Evolutionary conservation across 2,329 filamentous ascomycete genomes (phyloP).

Genomic region (Phyllosticta citrichinensis): DNA sequence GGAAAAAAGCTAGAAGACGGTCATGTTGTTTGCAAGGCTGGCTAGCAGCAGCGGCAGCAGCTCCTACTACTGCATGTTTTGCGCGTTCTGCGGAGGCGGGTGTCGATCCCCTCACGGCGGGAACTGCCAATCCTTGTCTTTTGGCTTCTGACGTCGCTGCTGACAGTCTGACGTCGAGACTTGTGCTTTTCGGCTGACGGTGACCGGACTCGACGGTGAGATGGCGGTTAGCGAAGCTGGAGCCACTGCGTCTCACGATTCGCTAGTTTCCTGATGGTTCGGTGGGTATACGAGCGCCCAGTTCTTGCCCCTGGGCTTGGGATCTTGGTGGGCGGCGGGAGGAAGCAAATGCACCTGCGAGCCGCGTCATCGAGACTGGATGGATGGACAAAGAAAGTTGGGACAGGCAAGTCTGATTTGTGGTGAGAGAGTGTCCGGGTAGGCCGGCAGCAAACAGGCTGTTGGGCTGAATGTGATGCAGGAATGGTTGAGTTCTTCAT

Average conservation of each 20-base stretch:
- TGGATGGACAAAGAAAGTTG: neutral
- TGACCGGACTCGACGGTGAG: neutral
- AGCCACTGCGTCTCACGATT: neutral
- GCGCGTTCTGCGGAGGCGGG: neutral
- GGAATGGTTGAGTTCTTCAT: neutral
- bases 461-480: neutral
- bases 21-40: no score
- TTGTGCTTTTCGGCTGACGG: neutral
- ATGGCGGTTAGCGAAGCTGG: neutral
- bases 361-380: neutral
- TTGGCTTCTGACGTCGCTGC: neutral
- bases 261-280: neutral
- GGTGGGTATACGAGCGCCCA: neutral
- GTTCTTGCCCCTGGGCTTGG: neutral
- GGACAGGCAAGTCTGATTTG: no score
- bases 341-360: neutral
- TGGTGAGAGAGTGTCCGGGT: neutral
- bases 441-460: neutral
- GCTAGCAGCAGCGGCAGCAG: no score
- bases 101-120: neutral
- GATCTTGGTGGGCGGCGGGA: neutral
- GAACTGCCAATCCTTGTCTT: neutral
- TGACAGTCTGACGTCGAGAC: neutral
- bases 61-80: neutral
- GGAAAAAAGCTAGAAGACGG: no score